Percentiles rank a stretch among this genome's conserved stretches.
These are phyloP conservation scores for Cytospora piceae DNA, from an alignment of 2,329 filamentous ascomycete species.

Conservation along the genomic window DNA sequence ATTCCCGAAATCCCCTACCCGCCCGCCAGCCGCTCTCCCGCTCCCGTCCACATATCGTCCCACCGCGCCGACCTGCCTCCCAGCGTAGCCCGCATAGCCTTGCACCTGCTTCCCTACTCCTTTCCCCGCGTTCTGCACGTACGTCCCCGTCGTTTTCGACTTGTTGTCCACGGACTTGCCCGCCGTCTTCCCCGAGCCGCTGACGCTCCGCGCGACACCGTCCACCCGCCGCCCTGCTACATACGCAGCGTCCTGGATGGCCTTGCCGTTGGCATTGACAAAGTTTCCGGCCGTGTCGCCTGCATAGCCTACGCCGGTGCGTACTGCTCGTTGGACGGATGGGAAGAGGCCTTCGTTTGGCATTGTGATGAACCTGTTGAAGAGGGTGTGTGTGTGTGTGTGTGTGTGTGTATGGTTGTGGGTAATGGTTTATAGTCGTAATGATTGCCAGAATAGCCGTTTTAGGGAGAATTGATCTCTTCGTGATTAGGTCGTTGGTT, in stretches of 20 bases:
- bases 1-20: conserved; percentile 26
- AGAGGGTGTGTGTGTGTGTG: not conserved
- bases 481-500: not conserved
- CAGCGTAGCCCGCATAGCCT: conserved; percentile 21
- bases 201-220: conserved; percentile 23
- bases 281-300: conserved; percentile 29
- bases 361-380: conserved; percentile 13
- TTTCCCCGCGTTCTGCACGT: conserved; percentile 18
- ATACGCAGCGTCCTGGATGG: conserved; percentile 22
- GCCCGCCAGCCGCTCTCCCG: conserved; percentile 25
- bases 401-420: not conserved
- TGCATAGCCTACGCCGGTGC: conserved; percentile 22
- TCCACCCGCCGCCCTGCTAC: conserved; percentile 22
- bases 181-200: conserved; percentile 27
- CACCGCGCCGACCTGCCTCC: conserved; percentile 20
- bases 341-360: conserved; percentile 28
- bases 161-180: conserved; percentile 13
- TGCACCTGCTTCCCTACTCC: conserved; percentile 19
- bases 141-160: conserved; percentile 13
- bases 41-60: conserved; percentile 25
- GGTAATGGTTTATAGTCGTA: not conserved
- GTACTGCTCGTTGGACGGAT: conserved; percentile 25
- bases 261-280: conserved; percentile 27
- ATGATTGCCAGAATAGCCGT: not conserved
- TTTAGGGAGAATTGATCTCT: not conserved